Evolutionary conservation across 768 basidiomycete species (phyloP).

Genomic region (Auricularia heimuer): DNA sequence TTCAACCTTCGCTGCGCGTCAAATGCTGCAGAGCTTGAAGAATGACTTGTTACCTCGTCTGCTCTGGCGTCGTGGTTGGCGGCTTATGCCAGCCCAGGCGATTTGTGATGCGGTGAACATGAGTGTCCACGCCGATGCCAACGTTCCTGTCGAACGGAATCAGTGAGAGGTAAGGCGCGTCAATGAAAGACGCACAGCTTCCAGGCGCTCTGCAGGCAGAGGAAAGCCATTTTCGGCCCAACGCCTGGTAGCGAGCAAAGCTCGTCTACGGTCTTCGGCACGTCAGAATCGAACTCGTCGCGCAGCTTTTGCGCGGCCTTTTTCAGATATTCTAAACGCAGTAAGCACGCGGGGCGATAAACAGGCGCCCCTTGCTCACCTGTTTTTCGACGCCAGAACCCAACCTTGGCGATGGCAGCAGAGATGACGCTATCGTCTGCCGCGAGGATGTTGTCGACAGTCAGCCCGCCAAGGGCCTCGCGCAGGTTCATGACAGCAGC

Average conservation of each 20-base stretch:
- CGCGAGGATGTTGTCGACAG: conserved; percentile 54
- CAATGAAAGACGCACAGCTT: conserved; percentile 41
- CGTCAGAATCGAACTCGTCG: conserved; percentile 70
- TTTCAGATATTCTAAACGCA: conserved; percentile 29
- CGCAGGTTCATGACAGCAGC: conserved; percentile 71
- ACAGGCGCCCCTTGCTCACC: conserved; percentile 33
- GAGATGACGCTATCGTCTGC: conserved; percentile 57
- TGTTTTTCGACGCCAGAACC: conserved; percentile 87
- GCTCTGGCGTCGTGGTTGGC: conserved; percentile 77
- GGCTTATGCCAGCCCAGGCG: conserved; percentile 85
- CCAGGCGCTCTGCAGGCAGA: conserved; percentile 79
- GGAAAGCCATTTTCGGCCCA: conserved; percentile 94
- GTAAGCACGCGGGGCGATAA: too few relatives aligned
- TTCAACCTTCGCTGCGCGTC: conserved; percentile 40
- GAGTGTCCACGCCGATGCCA: conserved; percentile 93
- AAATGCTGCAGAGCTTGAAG: background rate
- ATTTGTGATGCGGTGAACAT: conserved; percentile 93
- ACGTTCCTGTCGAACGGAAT: conserved; percentile 43
- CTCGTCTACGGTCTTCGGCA: conserved; percentile 82
- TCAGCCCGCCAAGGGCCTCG: conserved; percentile 63
- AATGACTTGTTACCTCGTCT: conserved; percentile 53
- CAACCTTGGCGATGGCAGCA: conserved; percentile 77
- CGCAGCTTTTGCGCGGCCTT: conserved; percentile 58
- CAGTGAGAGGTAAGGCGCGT: background rate
- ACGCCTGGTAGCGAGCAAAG: conserved; percentile 84